Conservation (phyloP, 768 basidiomycete genomes). For the Amanita subjunquillea region DNA sequence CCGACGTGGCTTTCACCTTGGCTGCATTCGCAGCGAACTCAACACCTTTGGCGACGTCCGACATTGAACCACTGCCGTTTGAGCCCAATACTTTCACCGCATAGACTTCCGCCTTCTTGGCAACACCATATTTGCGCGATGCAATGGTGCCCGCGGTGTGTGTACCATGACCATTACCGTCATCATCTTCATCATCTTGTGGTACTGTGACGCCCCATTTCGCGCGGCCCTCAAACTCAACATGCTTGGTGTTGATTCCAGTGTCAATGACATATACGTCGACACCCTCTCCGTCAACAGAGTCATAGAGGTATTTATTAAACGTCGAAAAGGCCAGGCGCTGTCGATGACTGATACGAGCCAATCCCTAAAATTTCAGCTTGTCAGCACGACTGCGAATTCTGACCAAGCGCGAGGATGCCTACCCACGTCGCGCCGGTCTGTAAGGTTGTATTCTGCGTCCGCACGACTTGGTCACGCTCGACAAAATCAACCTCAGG, state of each 20-base stretch:
- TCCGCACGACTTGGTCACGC: slow-evolving; percentile 75
- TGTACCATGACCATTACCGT: slow-evolving; percentile 93
- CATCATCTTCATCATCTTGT: slow-evolving; percentile 69
- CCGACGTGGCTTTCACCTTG: slow-evolving; percentile 51
- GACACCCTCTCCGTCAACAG: slow-evolving; percentile 79
- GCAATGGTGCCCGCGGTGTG: slow-evolving; percentile 96
- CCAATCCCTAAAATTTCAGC: slow-evolving; percentile 62
- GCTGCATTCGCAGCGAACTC: slow-evolving; percentile 60
- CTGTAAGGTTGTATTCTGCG: slow-evolving; percentile 58
- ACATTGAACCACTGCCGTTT: slow-evolving; percentile 91
- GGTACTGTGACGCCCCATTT: slow-evolving; percentile 93
- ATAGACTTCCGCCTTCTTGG: slow-evolving; percentile 82
- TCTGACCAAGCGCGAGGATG: slow-evolving; percentile 8
- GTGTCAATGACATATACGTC: slow-evolving; percentile 87
- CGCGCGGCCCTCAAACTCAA: slow-evolving; percentile 84
- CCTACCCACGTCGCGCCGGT: slow-evolving; percentile 80
- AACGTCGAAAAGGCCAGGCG: slow-evolving; percentile 76
- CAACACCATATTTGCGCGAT: slow-evolving; percentile 89
- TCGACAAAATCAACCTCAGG: slow-evolving; percentile 93
- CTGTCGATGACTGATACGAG: slow-evolving; percentile 83
- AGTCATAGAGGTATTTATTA: slow-evolving; percentile 67
- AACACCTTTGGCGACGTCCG: slow-evolving; percentile 87
- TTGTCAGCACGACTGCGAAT: slow-evolving; percentile 9
- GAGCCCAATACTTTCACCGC: slow-evolving; percentile 94
- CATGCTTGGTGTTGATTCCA: slow-evolving; percentile 80